These are phyloP conservation scores for Rhipidocladum racemiflorum DNA, from an alignment of 176 grass and related monocot genomes.

Conservation along the genomic window DNA sequence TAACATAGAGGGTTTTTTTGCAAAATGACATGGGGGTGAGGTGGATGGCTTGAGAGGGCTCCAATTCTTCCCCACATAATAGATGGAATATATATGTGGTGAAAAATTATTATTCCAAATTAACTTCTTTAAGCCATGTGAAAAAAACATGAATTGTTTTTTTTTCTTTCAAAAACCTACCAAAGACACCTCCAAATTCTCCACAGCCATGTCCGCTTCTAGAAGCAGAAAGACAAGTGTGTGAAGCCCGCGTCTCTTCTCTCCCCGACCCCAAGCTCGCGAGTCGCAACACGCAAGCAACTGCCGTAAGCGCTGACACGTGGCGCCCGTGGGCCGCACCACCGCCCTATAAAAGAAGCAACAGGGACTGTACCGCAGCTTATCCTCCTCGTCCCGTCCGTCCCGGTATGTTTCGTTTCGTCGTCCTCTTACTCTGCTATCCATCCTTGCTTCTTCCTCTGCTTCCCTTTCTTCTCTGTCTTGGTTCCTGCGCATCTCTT, in stretches of 20 bases:
- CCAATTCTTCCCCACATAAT: too few relatives aligned
- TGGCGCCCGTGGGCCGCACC: not conserved
- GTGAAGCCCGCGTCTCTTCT: not conserved
- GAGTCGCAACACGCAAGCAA: constrained; percentile 10
- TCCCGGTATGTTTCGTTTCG: not conserved
- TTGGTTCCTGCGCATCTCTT: not conserved
- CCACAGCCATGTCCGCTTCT: not conserved
- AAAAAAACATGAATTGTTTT: too few relatives aligned
- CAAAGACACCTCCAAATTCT: not conserved
- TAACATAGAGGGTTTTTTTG: too few relatives aligned
- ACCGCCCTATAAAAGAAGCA: not conserved
- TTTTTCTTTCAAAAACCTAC: too few relatives aligned
- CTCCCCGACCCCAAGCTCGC: too few relatives aligned
- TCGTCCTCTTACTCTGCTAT: not conserved
- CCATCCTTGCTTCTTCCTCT: not conserved
- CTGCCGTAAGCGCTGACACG: constrained; percentile 23
- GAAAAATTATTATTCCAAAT: too few relatives aligned
- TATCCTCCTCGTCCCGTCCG: not conserved
- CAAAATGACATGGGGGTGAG: too few relatives aligned
- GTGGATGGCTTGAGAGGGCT: too few relatives aligned
- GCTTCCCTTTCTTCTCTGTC: not conserved
- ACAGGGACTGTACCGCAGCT: not conserved
- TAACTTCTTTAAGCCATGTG: too few relatives aligned
- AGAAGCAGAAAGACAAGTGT: not conserved
- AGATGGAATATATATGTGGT: too few relatives aligned